Percentiles rank a stretch among this genome's conserved stretches.
phyloP scores from a whole-genome alignment of 2,329 filamentous ascomycete species.

The Eutypa lata region DNA sequence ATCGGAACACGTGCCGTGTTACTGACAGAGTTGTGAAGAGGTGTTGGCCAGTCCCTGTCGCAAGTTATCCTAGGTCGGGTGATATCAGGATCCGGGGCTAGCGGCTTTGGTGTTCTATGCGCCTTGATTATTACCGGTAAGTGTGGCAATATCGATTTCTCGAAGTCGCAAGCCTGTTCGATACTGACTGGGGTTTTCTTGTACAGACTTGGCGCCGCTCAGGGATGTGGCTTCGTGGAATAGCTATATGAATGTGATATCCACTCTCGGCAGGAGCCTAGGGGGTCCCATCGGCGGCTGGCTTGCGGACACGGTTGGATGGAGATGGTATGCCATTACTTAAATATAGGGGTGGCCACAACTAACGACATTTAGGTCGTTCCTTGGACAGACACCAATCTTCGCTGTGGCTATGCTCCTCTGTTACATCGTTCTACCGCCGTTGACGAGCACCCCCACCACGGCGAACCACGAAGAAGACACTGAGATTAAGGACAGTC shows the following conservation, averaged over 20 bases:
- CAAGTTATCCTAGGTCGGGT: constrained; percentile 48
- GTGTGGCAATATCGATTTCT: not conserved
- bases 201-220: constrained; percentile 46
- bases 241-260: constrained; percentile 50
- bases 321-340: constrained; percentile 58
- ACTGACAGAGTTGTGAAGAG: constrained; percentile 24
- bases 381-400: constrained; percentile 55
- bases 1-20: not conserved
- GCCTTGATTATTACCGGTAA: constrained; percentile 50
- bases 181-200: not conserved
- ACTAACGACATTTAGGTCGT: constrained; percentile 46
- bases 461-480: not conserved
- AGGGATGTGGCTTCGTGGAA: constrained; percentile 53
- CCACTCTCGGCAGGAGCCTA: constrained; percentile 48
- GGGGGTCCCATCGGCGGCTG: constrained; percentile 58
- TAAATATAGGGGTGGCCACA: too few relatives aligned
- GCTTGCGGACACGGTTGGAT: constrained; percentile 60
- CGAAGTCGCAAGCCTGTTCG: not conserved
- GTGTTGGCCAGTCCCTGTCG: constrained; percentile 42
- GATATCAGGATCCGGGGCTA: constrained; percentile 49
- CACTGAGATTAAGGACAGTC: constrained; percentile 21
- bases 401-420: constrained; percentile 45
- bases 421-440: constrained; percentile 33
- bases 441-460: constrained; percentile 5
- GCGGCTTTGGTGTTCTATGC: constrained; percentile 49